Base-by-base conservation (phyloP, 1,284 basidiomycete genomes). In the Cryptococcus sp. region DNA sequence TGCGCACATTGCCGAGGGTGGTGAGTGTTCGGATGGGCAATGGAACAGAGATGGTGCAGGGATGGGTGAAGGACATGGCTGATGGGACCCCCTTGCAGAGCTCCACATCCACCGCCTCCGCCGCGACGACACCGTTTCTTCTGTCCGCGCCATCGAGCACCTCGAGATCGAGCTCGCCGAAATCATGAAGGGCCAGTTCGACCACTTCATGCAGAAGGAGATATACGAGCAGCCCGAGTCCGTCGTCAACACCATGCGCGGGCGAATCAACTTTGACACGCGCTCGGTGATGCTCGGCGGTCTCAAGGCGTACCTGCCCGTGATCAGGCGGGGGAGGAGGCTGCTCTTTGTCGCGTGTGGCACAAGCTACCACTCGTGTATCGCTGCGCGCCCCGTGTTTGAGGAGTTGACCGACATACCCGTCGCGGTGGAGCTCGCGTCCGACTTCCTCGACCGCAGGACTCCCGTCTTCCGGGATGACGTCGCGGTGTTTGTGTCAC, bases 171-270 rank as follows among this genome's bases (percentile, higher is more conserved):
- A 99, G 79, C 86, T 99, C 50, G 96, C 95, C 38, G 96, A 96
- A 70, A 98, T 99, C 81, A 98, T 98, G 96, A 98, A 98, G 84
- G 96, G 96, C 76, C 91, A 93, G 77, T 98, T 97, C 77, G 91
- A 95, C 76, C 94, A 96, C 79, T 99, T 99, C 79, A 98, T 99
- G 96, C 95, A 98, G 79, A 98, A 99, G 82, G 96, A 99, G 79
- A 98, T 99, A 73, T 98, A 96, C 83, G 96, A 99, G 78, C 96
- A 99, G 80, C 96, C 95, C 60, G 96, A 99, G 76, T 97, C 93
- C 47, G 96, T 98, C 66, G 92, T 98, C 79, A 99, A 99, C 84
- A 99, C 96, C 52, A 99, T 99, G 96, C 91, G 96, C 85, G 96
- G 96, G 63, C 91, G 96, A 70, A 91, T 99, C 82, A 98, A 97